A percentile compares a stretch with the other conserved stretches of the same genome.
These are phyloP conservation scores for Trichoderma atroviride DNA, from an alignment of 2,329 filamentous ascomycete species.

Conservation along the genomic window DNA sequence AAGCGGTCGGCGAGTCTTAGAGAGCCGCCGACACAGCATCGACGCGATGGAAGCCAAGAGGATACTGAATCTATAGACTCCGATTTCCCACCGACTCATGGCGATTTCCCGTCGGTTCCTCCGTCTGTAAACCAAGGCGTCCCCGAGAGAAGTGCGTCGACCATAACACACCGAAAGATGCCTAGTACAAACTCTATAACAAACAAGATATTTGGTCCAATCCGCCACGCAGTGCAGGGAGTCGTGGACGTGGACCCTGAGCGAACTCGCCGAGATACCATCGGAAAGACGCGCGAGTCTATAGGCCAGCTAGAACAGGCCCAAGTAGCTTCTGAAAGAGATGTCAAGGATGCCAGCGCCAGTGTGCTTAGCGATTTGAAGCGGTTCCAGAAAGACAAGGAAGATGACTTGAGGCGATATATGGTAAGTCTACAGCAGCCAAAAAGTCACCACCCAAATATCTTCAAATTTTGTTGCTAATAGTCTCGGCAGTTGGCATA, in stretches of 20 bases:
- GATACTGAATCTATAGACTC: slow-evolving; percentile 92
- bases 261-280: slow-evolving; percentile 85
- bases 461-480: neutral
- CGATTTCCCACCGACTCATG: slow-evolving; percentile 89
- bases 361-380: slow-evolving; percentile 89
- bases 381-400: slow-evolving; percentile 92
- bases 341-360: slow-evolving; percentile 88
- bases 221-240: slow-evolving; percentile 93
- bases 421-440: slow-evolving; percentile 69
- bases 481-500: slow-evolving; percentile 72
- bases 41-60: slow-evolving; percentile 63
- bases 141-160: slow-evolving; percentile 55
- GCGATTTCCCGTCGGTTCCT: slow-evolving; percentile 63
- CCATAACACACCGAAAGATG: slow-evolving; percentile 70
- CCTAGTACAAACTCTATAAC: slow-evolving; percentile 89
- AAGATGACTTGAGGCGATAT: slow-evolving; percentile 88
- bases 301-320: slow-evolving; percentile 88
- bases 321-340: slow-evolving; percentile 81
- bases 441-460: neutral
- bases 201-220: slow-evolving; percentile 89
- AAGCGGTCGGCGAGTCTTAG: slow-evolving; percentile 66
- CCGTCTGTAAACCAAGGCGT: slow-evolving; percentile 76
- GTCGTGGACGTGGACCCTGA: slow-evolving; percentile 97
- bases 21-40: slow-evolving; percentile 53
- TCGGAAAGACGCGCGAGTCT: slow-evolving; percentile 91